Evolutionary conservation across 352 stramenopile species (phyloP).

Genomic region (Pythium folliculosum): DNA sequence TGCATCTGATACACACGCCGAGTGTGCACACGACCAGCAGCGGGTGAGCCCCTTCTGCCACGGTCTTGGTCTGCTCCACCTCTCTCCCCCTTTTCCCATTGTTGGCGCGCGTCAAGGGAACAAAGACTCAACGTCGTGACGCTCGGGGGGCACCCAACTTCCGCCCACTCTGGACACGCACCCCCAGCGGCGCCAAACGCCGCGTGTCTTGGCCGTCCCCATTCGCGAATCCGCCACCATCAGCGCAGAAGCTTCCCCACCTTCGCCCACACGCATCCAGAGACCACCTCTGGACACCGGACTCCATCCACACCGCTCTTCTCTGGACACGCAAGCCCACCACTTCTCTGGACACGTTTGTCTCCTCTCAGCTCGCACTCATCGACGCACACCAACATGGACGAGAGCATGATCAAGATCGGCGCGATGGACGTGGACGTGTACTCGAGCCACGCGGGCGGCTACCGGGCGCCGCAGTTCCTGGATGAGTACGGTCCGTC

Average conservation of each 20-base stretch:
- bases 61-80: background rate
- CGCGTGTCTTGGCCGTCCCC: too few species aligned
- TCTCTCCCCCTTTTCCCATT: background rate
- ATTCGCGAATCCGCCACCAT: background rate
- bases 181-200: too few species aligned
- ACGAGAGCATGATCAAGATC: conserved; percentile 8
- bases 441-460: background rate
- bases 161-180: too few species aligned
- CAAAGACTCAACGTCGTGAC: conserved; percentile 3
- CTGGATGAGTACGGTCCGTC: background rate
- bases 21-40: background rate
- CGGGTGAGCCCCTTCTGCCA: background rate
- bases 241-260: background rate
- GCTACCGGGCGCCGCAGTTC: background rate
- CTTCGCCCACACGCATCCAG: background rate
- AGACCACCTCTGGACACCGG: background rate
- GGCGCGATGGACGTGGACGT: background rate
- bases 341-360: background rate
- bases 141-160: background rate
- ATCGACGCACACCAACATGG: background rate
- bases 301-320: background rate
- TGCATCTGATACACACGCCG: conserved; percentile 5
- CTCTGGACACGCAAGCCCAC: background rate
- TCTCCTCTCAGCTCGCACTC: too few species aligned
- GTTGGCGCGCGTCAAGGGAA: background rate